These are phyloP conservation scores for Neoascochyta sp. DNA, from an alignment of 2,329 filamentous ascomycete species.

Conservation along the genomic window DNA sequence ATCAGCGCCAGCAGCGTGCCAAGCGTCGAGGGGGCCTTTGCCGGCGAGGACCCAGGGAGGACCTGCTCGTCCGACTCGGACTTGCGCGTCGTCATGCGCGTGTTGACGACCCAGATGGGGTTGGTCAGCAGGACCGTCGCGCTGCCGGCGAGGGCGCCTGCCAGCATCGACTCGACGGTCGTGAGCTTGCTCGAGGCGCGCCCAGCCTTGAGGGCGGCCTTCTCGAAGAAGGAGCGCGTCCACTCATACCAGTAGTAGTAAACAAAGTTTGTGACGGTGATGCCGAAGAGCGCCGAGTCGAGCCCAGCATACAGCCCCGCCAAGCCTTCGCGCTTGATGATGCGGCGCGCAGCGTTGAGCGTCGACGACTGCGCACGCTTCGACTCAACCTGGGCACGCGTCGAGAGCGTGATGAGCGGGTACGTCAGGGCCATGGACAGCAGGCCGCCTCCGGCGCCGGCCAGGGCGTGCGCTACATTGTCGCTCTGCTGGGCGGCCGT, in stretches of 20 bases:
- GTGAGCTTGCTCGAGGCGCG: constrained; percentile 78
- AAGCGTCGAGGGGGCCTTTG: constrained; percentile 67
- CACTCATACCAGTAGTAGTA: constrained; percentile 99
- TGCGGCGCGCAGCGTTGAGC: constrained; percentile 75
- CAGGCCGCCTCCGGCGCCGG: constrained; percentile 88
- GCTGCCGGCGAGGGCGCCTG: constrained; percentile 86
- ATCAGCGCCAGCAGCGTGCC: constrained; percentile 77
- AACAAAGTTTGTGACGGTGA: constrained; percentile 98
- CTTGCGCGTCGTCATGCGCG: constrained; percentile 89
- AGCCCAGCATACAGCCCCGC: constrained; percentile 87
- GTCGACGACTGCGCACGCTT: constrained; percentile 85
- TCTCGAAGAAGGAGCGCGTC: constrained; percentile 82
- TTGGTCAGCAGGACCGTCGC: constrained; percentile 96
- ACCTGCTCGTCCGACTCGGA: constrained; percentile 47
- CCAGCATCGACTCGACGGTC: constrained; percentile 89
- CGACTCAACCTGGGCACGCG: constrained; percentile 95
- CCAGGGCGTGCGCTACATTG: constrained; percentile 93
- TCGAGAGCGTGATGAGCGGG: constrained; percentile 94
- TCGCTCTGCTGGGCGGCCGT: constrained; percentile 78
- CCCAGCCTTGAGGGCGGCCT: constrained; percentile 67
- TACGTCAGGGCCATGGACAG: constrained; percentile 95
- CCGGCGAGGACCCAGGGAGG: constrained; percentile 41
- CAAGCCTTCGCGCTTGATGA: constrained; percentile 87
- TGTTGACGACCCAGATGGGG: constrained; percentile 99
- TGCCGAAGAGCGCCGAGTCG: constrained; percentile 92